phyloP scores from a whole-genome alignment of 2,329 filamentous ascomycete genomes.

The Paecilomyces sp. region DNA sequence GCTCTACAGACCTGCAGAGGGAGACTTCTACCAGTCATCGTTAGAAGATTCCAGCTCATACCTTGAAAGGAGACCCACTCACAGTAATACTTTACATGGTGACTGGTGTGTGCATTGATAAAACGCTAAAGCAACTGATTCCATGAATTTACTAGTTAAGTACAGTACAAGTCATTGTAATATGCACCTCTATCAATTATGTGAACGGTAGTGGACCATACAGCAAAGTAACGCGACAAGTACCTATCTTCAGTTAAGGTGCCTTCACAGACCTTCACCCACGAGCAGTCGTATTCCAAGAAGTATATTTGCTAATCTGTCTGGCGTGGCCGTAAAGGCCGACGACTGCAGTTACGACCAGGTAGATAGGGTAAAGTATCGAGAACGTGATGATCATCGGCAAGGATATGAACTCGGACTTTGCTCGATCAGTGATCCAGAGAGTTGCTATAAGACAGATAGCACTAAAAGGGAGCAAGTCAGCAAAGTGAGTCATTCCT shows the following conservation, averaged over 20 bases:
- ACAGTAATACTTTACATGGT: too few species aligned
- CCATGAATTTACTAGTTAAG: not conserved
- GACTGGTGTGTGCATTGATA: not conserved
- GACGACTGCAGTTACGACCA: slow-evolving; percentile 38
- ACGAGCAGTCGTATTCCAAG: slow-evolving; percentile 40
- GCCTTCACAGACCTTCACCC: slow-evolving; percentile 2
- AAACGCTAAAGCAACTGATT: not conserved
- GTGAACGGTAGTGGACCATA: not conserved
- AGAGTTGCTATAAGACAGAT: slow-evolving; percentile 39
- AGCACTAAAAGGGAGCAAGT: slow-evolving; percentile 19
- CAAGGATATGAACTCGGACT: slow-evolving; percentile 39
- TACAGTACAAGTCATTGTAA: not conserved
- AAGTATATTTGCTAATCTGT: slow-evolving; percentile 39
- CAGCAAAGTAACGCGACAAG: too few species aligned
- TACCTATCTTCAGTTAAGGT: not conserved
- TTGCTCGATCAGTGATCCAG: slow-evolving; percentile 39
- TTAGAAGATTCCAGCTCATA: too few species aligned
- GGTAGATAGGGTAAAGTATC: slow-evolving; percentile 36
- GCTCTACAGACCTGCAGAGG: too few species aligned
- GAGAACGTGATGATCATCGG: slow-evolving; percentile 38
- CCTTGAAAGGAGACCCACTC: too few species aligned
- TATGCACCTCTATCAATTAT: not conserved
- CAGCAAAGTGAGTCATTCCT: not conserved
- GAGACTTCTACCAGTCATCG: too few species aligned
- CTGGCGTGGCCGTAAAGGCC: slow-evolving; percentile 42